Evolutionary conservation across 768 basidiomycete genomes (phyloP), one percentile per base, ranked within the genome.

Genomic region (Leccinellum luteum): DNA sequence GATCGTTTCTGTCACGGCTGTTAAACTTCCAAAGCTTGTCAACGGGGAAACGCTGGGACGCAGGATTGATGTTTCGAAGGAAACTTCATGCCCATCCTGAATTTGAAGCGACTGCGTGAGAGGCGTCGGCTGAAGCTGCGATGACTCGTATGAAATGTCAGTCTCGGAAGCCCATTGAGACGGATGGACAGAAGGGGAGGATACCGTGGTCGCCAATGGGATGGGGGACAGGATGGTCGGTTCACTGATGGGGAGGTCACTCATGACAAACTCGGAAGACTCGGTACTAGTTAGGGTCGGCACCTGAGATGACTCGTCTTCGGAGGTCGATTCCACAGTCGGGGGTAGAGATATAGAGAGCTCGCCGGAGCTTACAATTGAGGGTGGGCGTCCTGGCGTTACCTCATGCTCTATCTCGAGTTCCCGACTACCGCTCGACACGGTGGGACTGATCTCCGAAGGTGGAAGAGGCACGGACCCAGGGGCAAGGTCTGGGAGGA

Each of bases 41-140:
- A 71, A 56, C 2, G 75, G 70, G 2, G 76, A 69, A 41, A 69
- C 81, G 58, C 81, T 88, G 0, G 90, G 87, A 28, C 86, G 76
- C 66, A 91, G 74, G 68, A 87, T 78, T 0, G 90, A 90, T 0
- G 89, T 89, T 56, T 92, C 90, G 56, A 85, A 86, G 0, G 89
- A 90, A 0, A 65, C 73, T 60, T 92, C 90, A 9, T 64, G 68
- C 4, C 78, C 81, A 45, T 92, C 89, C 1, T 80, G 83, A 45
- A 90, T 68, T 0, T 75, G 73, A 6, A 73, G 60, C 6, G 78
- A 77, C 48, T 73, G 78, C 4, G 82, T 75, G 21, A 87, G 86
- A 17, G 87, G 88, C 2, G 91, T 90, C 1, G 90, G 85, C 6
- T 75, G 76, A 23, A 93, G 75, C n/a, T 88, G 74, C 1, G 89